Conservation (phyloP, 1,139 yeast species). For the Candida labiduridarum region DNA sequence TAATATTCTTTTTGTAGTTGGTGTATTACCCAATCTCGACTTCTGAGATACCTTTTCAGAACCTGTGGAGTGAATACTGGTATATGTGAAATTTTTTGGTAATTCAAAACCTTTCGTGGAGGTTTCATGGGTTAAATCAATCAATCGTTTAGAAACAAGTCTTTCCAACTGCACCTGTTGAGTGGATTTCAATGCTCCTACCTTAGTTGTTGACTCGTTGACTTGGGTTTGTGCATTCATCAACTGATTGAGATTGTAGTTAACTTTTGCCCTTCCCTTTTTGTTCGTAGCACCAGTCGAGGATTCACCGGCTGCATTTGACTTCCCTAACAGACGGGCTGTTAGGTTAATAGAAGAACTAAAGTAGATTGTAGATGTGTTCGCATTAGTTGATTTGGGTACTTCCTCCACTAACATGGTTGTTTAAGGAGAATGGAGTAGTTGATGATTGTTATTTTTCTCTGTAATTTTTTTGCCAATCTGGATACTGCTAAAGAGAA, state of each 20-base stretch:
- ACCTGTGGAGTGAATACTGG: slow-evolving; percentile 29
- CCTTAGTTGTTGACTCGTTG: slow-evolving; percentile 18
- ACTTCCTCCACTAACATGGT: slow-evolving; percentile 49
- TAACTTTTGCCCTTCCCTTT: slow-evolving; percentile 42
- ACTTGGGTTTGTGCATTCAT: slow-evolving; percentile 49
- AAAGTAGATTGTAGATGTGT: slow-evolving; percentile 44
- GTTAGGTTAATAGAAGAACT: slow-evolving; percentile 47
- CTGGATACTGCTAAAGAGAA: background rate
- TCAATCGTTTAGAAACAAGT: slow-evolving; percentile 38
- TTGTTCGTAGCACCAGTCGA: slow-evolving; percentile 16
- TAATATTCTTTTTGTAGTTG: slow-evolving; percentile 46
- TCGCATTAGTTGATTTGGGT: slow-evolving; percentile 38
- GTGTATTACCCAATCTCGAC: slow-evolving; percentile 46
- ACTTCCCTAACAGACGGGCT: slow-evolving; percentile 34
- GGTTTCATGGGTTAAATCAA: slow-evolving; percentile 39
- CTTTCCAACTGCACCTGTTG: slow-evolving; percentile 49
- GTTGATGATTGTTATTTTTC: background rate
- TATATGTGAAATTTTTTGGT: slow-evolving; percentile 45
- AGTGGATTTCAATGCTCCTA: slow-evolving; percentile 44
- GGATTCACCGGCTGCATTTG: slow-evolving; percentile 18
- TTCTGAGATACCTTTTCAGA: slow-evolving; percentile 24
- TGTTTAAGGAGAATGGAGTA: background rate
- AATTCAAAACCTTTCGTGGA: slow-evolving; percentile 37
- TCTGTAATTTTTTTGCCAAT: background rate
- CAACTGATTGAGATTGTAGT: slow-evolving; percentile 47